Evolutionary conservation across 2,329 filamentous ascomycete species (phyloP).

Genomic region (Talaromyces verruculosus): DNA sequence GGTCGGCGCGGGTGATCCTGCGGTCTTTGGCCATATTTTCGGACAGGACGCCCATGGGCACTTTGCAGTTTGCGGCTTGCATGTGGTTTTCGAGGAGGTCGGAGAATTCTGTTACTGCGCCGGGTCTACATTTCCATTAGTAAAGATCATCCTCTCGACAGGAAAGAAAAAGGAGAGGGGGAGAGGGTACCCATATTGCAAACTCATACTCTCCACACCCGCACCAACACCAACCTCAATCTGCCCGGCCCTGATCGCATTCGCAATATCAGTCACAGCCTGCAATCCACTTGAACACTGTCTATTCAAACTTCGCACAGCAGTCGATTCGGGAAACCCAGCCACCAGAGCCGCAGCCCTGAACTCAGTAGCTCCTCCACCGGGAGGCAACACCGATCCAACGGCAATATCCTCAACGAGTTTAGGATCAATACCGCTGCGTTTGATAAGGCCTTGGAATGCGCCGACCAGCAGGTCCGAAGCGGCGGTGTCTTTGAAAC

Average conservation of each 20-base stretch:
- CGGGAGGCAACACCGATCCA: conserved; percentile 85
- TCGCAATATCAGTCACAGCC: conserved; percentile 89
- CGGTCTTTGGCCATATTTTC: conserved; percentile 93
- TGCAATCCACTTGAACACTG: conserved; percentile 94
- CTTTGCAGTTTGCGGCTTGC: conserved; percentile 92
- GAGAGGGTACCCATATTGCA: conserved; percentile 74
- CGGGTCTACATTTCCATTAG: conserved; percentile 55
- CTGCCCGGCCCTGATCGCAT: conserved; percentile 87
- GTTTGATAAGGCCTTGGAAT: conserved; percentile 76
- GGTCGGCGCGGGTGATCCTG: conserved; percentile 66
- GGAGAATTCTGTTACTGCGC: conserved; percentile 88
- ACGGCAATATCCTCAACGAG: conserved; percentile 92
- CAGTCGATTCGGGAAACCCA: conserved; percentile 80
- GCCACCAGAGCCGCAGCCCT: conserved; percentile 86
- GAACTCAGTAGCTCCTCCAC: conserved; percentile 95
- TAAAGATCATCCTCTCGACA: background rate
- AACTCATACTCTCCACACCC: conserved; percentile 94
- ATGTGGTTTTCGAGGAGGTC: conserved; percentile 78
- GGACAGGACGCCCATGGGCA: conserved; percentile 90
- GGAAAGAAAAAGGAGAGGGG: background rate
- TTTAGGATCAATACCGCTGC: conserved; percentile 82
- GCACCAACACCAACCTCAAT: conserved; percentile 93
- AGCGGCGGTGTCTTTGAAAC: conserved; percentile 90
- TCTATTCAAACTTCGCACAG: conserved; percentile 86
- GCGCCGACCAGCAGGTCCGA: conserved; percentile 82